Conservation (phyloP, 2,329 filamentous ascomycete genomes). For the Pleomassaria siparia region DNA sequence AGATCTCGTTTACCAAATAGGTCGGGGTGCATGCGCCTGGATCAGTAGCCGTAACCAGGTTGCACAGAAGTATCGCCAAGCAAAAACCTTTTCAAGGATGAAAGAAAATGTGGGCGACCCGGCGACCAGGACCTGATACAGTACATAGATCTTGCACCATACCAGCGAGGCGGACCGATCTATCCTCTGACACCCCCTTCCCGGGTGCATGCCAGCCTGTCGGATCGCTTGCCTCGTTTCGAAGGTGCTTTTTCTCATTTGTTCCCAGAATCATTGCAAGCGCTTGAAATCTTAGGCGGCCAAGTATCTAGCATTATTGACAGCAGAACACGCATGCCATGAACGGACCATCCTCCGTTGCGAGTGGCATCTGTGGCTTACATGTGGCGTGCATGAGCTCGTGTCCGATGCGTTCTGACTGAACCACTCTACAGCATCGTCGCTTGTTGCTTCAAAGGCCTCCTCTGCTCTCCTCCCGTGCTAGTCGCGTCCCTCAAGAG, state of each 20-base stretch:
- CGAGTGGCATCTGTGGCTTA: constrained; percentile 27
- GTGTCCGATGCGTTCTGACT: constrained; percentile 14
- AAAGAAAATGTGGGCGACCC: constrained; percentile 13
- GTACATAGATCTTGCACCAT: constrained; percentile 33
- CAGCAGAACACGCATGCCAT: constrained; percentile 18
- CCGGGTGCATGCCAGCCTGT: constrained; percentile 17
- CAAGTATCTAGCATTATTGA: constrained; percentile 7
- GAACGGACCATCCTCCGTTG: constrained; percentile 23
- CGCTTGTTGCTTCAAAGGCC: constrained; percentile 7
- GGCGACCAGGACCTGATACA: constrained; percentile 22
- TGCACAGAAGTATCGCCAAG: constrained; percentile 42
- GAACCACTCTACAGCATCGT: constrained; percentile 16
- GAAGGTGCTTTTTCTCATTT: constrained; percentile 16
- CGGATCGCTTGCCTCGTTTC: constrained; percentile 25
- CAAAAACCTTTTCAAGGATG: constrained; percentile 15
- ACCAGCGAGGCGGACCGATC: constrained; percentile 29
- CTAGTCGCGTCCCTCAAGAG: constrained; percentile 6
- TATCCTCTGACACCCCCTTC: constrained; percentile 22
- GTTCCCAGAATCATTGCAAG: constrained; percentile 16
- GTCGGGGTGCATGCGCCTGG: constrained; percentile 30
- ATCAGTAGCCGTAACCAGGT: constrained; percentile 25
- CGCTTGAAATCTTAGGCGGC: constrained; percentile 7
- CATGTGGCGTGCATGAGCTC: constrained; percentile 26
- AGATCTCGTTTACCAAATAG: constrained; percentile 24
- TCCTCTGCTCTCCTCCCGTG: constrained; percentile 12